Conservation (phyloP, 2,329 filamentous ascomycete genomes). For the Monilinia polystroma region DNA sequence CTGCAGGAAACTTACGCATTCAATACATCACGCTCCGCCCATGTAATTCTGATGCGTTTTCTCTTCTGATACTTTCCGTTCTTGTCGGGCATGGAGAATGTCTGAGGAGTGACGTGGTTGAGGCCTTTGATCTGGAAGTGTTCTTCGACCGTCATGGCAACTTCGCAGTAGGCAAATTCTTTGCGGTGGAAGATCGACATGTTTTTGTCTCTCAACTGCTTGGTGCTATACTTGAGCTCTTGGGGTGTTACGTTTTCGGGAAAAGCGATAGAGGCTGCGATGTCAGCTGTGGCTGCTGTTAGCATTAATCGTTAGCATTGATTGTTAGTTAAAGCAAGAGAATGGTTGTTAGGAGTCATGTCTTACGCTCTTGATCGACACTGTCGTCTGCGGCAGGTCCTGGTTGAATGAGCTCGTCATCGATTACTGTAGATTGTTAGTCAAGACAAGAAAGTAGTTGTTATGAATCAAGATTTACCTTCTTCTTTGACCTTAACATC, state of each 20-base stretch:
- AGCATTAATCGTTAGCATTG: background rate
- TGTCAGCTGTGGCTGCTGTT: background rate
- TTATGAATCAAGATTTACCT: background rate
- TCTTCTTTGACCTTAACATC: background rate
- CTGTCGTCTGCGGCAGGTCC: background rate
- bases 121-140: background rate
- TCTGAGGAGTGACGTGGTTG: background rate
- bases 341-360: background rate
- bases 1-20: background rate
- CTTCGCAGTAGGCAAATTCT: background rate
- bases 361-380: background rate
- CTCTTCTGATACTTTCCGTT: background rate
- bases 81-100: background rate
- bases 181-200: background rate
- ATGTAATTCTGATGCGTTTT: background rate
- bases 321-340: background rate
- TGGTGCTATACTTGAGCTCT: background rate
- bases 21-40: background rate
- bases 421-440: background rate
- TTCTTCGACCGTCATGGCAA: background rate
- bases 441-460: background rate
- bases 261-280: background rate
- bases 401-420: background rate
- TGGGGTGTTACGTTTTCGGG: background rate
- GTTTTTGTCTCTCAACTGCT: background rate